phyloP scores from a whole-genome alignment of 305 asterid genomes.

The Withania somnifera region DNA sequence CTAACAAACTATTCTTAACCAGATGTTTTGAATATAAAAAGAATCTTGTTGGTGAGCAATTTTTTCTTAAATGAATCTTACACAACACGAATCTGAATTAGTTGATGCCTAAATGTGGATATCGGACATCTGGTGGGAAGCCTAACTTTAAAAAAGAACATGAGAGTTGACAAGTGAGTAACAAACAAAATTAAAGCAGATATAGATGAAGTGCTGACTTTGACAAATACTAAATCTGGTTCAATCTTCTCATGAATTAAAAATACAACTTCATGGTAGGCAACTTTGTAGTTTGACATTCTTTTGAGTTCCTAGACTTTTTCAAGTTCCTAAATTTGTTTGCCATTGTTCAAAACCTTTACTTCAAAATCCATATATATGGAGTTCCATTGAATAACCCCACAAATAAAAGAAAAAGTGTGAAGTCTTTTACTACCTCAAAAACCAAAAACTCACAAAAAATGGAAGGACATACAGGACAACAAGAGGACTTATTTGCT shows the following conservation, averaged over 20 bases:
- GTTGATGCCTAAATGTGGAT: neutral
- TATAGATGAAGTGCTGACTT: neutral
- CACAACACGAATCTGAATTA: neutral
- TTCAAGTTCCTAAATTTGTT: neutral
- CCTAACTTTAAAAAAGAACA: neutral
- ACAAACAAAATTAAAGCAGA: neutral
- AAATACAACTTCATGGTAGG: neutral
- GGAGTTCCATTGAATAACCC: neutral
- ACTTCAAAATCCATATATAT: neutral
- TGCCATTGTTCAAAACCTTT: neutral
- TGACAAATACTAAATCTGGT: neutral
- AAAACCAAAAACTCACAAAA: neutral
- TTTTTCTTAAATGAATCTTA: no score
- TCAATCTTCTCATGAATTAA: neutral
- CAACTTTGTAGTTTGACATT: conserved; percentile 1
- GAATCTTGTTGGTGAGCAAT: neutral
- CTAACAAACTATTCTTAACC: no score
- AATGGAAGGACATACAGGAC: conserved; percentile 4
- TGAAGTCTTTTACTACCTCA: neutral
- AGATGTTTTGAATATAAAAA: neutral
- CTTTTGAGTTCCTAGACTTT: neutral
- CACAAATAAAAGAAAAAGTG: neutral
- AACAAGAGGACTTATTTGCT: neutral
- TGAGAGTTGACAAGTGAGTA: neutral
- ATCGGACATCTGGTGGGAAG: neutral